Percentiles rank a stretch among this genome's conserved stretches.
Evolutionary conservation across 805 yeast genomes (phyloP).

Genomic region (Teunomyces pallodes): DNA sequence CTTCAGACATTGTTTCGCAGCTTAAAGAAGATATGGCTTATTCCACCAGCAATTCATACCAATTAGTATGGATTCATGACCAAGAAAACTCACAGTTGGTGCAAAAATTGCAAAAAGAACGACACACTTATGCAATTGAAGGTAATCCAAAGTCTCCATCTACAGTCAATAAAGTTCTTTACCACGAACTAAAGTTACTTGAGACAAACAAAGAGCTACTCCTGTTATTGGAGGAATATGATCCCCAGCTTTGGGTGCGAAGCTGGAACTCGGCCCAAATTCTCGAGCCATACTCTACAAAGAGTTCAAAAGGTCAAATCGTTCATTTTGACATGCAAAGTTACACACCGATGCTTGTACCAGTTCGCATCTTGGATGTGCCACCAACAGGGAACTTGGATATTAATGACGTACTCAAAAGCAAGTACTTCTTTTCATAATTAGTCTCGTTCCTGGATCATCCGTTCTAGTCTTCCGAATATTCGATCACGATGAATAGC

Average conservation of each 20-base stretch:
- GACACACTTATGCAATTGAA: slow-evolving; percentile 4
- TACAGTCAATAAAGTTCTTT: slow-evolving; percentile 7
- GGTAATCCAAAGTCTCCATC: neutral
- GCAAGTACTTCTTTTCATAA: slow-evolving; percentile 38
- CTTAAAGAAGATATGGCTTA: slow-evolving; percentile 25
- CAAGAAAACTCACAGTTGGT: slow-evolving; percentile 9
- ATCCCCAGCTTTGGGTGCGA: slow-evolving; percentile 23
- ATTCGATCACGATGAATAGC: slow-evolving; percentile 65
- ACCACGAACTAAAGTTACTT: slow-evolving; percentile 12
- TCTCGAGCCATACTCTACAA: slow-evolving; percentile 4
- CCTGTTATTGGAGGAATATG: slow-evolving; percentile 15
- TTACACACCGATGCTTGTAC: slow-evolving; percentile 22
- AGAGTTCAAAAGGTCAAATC: neutral
- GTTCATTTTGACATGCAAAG: neutral
- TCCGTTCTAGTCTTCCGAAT: slow-evolving; percentile 53
- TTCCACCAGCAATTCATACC: slow-evolving; percentile 23
- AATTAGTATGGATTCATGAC: slow-evolving; percentile 31
- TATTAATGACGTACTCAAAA: slow-evolving; percentile 27
- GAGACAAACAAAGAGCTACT: slow-evolving; percentile 2
- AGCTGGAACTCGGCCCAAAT: neutral
- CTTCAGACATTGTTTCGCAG: slow-evolving; percentile 21
- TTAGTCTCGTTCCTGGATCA: slow-evolving; percentile 44
- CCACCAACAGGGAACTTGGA: slow-evolving; percentile 36
- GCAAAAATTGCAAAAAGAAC: slow-evolving; percentile 3
- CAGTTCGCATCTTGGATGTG: slow-evolving; percentile 24